Evolutionary conservation across 148 eudicot species (phyloP).

Genomic region (Rhododendron griersonianum): DNA sequence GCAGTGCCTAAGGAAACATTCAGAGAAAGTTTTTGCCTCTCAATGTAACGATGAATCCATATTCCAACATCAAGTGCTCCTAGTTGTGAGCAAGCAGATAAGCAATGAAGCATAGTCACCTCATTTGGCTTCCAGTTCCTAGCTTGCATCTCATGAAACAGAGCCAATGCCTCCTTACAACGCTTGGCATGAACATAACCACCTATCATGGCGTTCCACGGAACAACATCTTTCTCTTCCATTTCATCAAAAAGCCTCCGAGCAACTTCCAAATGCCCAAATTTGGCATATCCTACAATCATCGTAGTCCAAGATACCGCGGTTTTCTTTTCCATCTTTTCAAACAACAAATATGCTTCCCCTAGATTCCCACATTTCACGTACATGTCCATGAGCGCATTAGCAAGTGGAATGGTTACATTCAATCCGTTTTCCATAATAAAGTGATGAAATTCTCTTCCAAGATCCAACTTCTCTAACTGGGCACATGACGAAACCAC

Average conservation of each 20-base stretch:
- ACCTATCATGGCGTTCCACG: constrained; percentile 71
- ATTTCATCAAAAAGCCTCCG: constrained; percentile 46
- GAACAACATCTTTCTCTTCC: constrained; percentile 50
- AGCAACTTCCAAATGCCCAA: constrained; percentile 39
- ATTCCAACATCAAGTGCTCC: constrained; percentile 59
- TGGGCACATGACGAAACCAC: constrained; percentile 45
- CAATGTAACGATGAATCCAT: constrained; percentile 48
- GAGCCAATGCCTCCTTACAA: constrained; percentile 39
- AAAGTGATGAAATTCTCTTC: constrained; percentile 38
- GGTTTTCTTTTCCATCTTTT: constrained; percentile 42
- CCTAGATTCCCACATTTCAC: constrained; percentile 50
- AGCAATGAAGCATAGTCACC: constrained; percentile 48
- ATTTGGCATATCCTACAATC: constrained; percentile 49
- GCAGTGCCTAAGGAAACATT: constrained; percentile 56
- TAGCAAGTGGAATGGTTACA: constrained; percentile 41
- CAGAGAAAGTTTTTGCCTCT: constrained; percentile 31
- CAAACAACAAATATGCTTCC: constrained; percentile 39
- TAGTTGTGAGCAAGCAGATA: constrained; percentile 61
- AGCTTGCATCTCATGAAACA: constrained; percentile 52
- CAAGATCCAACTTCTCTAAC: constrained; percentile 36
- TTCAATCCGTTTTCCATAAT: constrained; percentile 26
- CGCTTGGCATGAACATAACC: constrained; percentile 51
- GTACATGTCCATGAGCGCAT: constrained; percentile 61
- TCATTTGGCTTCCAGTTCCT: constrained; percentile 40
- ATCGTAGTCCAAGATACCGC: constrained; percentile 58